These are phyloP conservation scores for Boletus eberwhitei DNA, from an alignment of 768 basidiomycete genomes.

Conservation along the genomic window DNA sequence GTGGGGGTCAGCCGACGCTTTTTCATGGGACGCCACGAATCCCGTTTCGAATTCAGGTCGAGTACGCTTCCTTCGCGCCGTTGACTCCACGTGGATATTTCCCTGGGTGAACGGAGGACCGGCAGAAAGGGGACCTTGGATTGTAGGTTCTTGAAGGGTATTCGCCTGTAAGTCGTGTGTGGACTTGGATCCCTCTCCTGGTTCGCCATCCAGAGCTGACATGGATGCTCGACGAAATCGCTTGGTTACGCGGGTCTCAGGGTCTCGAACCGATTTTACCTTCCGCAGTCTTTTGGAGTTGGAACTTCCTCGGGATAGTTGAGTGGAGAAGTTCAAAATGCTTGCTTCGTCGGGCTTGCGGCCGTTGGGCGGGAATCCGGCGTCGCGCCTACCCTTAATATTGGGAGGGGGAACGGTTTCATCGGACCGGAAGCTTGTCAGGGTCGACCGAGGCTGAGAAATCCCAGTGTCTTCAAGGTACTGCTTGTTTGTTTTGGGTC, in stretches of 20 bases:
- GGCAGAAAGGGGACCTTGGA: not conserved
- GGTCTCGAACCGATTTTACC: not conserved
- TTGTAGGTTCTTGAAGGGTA: not conserved
- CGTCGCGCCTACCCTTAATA: not conserved
- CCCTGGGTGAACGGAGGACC: not conserved
- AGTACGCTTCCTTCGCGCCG: constrained; percentile 16
- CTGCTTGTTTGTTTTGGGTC: not conserved
- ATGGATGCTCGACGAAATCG: constrained; percentile 10
- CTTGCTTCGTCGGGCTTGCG: not conserved
- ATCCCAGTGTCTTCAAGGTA: not conserved
- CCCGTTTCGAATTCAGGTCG: constrained; percentile 17
- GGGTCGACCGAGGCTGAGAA: not conserved
- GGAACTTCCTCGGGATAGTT: not conserved
- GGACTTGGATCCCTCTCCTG: not conserved
- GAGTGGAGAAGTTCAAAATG: not conserved
- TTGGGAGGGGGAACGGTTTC: not conserved
- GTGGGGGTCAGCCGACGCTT: not conserved
- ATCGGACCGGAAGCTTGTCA: not conserved
- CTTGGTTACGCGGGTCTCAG: constrained; percentile 6
- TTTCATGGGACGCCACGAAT: not conserved
- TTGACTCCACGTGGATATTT: not conserved
- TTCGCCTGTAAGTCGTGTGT: not conserved
- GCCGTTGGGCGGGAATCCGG: not conserved
- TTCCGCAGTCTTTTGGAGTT: not conserved
- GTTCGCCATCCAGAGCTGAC: not conserved